Base-by-base conservation (phyloP, 257 asterid species). In the Paraleonurus japonicus region DNA sequence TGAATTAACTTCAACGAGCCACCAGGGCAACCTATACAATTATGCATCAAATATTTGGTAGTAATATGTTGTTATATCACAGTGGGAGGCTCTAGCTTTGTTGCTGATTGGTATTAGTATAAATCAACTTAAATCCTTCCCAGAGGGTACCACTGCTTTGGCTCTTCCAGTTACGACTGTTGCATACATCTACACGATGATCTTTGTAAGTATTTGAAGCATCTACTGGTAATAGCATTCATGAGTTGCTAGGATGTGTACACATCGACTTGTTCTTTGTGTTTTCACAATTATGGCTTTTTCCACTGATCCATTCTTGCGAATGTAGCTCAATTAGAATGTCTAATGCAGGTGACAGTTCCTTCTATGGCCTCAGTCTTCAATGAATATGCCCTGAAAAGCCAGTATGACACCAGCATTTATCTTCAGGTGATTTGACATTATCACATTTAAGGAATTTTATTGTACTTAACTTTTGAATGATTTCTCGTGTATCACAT, bases 41-140 rank as follows among this genome's bases (percentile, higher is more conserved):
- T 22, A 45, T 27, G 6, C 54, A 17, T 69, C 43, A 47, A 47
- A 76, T 61, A 67, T 74, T 73, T 76, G 2, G 68, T 55, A 26
- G 60, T 80, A 65, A 60, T 43, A 22, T 43, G 53, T 72, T 77
- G 69, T 64, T 67, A 7, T 50, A 27, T 69, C 17, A 35, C 86
- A 93, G 97, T 90, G 98, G 97, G 97, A 93, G 81, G 98, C 98
- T 78, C 97, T 93, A 69, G 97, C 97, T 39, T 79, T 93, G 81
- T 76, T 93, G 96, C 94, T 93, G 72, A 93, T 93, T 69, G 97
- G 98, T 57, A 90, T 93, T 73, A 87, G 88, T 54, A 87, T 93
- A 73, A 93, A 93, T 81, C 98, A 93, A 75, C 91, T 93, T 74
- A 91, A 89, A 62, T 82, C 97, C 74, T 71, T 67, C 47, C 98